Base-by-base conservation (phyloP, 495 filamentous ascomycete genomes). In the Neurospora hispaniola region DNA sequence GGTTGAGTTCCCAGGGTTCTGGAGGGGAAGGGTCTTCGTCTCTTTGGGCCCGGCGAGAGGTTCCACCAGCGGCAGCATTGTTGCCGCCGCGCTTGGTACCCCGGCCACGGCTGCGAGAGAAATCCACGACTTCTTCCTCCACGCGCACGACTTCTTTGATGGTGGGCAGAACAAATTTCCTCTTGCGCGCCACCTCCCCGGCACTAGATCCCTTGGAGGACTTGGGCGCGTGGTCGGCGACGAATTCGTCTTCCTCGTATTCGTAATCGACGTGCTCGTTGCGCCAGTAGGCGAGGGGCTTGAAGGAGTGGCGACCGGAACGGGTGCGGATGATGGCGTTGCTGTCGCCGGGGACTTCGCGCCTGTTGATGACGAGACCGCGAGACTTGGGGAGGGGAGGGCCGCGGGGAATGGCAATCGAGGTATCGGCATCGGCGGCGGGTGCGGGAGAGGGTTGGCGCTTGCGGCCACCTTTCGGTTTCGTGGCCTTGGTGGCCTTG, bases 231-330 rank as follows among this genome's bases (percentile, higher is more conserved):
- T 66, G 54, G 7, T 66, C 54, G 27, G 27, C 54, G 7, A 66
- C 27, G 54, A 66, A 66, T 41, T 80, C 73, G 70, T 84, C 84
- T 41, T 86, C 86, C 73, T 90, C 85, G 9, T 85, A 76, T 12
- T 88, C 88, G 79, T 90, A 94, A 3, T 93, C 86, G 71, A 91
- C 86, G 35, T 88, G 88, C 78, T 98, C 96, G 71, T 93, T 93
- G 71, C 88, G 89, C 96, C 96, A 98, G 79, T 85, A 95, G 44
- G 90, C 88, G n/a, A 98, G 80, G 8, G 96, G 96, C 73, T 91
- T 88, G 71, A 94, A 87, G 16, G 85, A 87, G 27, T 79, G 83
- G 20, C 86, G 83, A 12, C 87, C 87, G 7, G 85, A 88, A 20
- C 87, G 84, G 31, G 88, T 89, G 31, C 80, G 85, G 46, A 74